A percentile compares a stretch with the other conserved stretches of the same genome.
Evolutionary conservation across 2,329 filamentous ascomycete genomes (phyloP).

Genomic region (Escovopsis weberi): DNA sequence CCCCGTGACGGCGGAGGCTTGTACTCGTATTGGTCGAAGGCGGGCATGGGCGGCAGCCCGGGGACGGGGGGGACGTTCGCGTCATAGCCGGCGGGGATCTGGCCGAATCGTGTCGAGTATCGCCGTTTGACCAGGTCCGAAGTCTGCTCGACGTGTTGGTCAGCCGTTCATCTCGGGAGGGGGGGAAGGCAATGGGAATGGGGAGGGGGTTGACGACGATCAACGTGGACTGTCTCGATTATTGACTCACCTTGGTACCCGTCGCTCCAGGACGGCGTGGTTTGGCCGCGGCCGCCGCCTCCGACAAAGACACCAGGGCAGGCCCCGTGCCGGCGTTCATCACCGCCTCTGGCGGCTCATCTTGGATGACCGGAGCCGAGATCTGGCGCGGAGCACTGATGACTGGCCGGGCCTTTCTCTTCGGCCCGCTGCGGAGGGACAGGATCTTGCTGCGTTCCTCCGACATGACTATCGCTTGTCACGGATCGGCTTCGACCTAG

Average conservation of each 20-base stretch:
- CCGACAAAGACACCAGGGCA: slow-evolving; percentile 6
- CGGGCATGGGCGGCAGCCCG: slow-evolving; percentile 34
- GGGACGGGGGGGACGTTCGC: slow-evolving; percentile 61
- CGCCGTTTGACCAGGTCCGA: slow-evolving; percentile 83
- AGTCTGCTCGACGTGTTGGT: slow-evolving; percentile 27
- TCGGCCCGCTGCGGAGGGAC: slow-evolving; percentile 45
- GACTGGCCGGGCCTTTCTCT: slow-evolving; percentile 44
- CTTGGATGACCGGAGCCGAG: slow-evolving; percentile 42
- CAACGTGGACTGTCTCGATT: neutral
- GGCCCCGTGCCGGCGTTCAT: neutral
- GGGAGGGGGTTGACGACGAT: too few relatives aligned
- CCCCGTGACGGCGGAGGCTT: slow-evolving; percentile 37
- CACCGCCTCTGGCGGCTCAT: slow-evolving; percentile 19
- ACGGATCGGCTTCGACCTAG: neutral
- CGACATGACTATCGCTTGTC: slow-evolving; percentile 31
- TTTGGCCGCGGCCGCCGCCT: slow-evolving; percentile 13
- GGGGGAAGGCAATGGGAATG: too few relatives aligned
- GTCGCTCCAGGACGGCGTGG: slow-evolving; percentile 28
- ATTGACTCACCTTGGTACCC: slow-evolving; percentile 37
- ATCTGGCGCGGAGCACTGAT: slow-evolving; percentile 52
- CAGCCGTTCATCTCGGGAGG: neutral
- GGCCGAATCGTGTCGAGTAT: slow-evolving; percentile 87
- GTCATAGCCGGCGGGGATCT: slow-evolving; percentile 55
- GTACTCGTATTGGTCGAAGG: slow-evolving; percentile 43
- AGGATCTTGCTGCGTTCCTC: slow-evolving; percentile 44